A percentile compares a stretch with the other conserved stretches of the same genome.
Conservation (phyloP, 2,329 filamentous ascomycete species). For the Colletotrichum cereale region DNA sequence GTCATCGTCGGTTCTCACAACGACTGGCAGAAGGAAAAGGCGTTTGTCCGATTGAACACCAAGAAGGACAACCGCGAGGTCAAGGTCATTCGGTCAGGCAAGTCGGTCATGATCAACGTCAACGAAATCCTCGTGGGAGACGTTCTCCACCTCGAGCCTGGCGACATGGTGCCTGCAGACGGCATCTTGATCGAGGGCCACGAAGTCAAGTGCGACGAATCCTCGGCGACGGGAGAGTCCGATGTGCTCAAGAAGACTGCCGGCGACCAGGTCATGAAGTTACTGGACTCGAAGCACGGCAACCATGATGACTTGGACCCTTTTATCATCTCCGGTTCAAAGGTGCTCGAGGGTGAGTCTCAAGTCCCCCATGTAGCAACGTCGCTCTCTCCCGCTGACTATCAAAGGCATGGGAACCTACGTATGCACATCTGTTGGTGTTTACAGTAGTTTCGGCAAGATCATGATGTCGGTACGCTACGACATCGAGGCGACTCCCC, state of each 20-base stretch:
- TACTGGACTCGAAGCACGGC: slow-evolving; percentile 55
- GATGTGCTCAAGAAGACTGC: slow-evolving; percentile 76
- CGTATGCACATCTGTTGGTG: slow-evolving; percentile 66
- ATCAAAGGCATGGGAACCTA: slow-evolving; percentile 59
- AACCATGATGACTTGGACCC: slow-evolving; percentile 62
- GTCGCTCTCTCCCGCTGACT: background rate
- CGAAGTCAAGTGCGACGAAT: slow-evolving; percentile 74
- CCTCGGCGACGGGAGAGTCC: slow-evolving; percentile 79
- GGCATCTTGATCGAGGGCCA: slow-evolving; percentile 74
- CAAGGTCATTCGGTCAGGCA: slow-evolving; percentile 68
- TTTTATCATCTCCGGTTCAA: slow-evolving; percentile 70
- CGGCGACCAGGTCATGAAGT: slow-evolving; percentile 67
- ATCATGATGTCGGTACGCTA: slow-evolving; percentile 67
- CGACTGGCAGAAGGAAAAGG: slow-evolving; percentile 68
- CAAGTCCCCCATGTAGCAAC: slow-evolving; percentile 54
- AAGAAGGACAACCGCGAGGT: slow-evolving; percentile 68
- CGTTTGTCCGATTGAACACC: slow-evolving; percentile 64
- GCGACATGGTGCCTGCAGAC: slow-evolving; percentile 78
- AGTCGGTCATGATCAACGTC: slow-evolving; percentile 65
- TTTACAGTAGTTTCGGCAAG: slow-evolving; percentile 65
- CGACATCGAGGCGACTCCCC: slow-evolving; percentile 64
- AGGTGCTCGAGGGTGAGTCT: slow-evolving; percentile 54
- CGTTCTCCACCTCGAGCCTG: slow-evolving; percentile 70
- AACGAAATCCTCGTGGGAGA: slow-evolving; percentile 72
- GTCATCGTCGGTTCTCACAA: slow-evolving; percentile 65